Evolutionary conservation across 192 early-diverging fungal genomes (phyloP).

Genomic region (Coemansia sp.): DNA sequence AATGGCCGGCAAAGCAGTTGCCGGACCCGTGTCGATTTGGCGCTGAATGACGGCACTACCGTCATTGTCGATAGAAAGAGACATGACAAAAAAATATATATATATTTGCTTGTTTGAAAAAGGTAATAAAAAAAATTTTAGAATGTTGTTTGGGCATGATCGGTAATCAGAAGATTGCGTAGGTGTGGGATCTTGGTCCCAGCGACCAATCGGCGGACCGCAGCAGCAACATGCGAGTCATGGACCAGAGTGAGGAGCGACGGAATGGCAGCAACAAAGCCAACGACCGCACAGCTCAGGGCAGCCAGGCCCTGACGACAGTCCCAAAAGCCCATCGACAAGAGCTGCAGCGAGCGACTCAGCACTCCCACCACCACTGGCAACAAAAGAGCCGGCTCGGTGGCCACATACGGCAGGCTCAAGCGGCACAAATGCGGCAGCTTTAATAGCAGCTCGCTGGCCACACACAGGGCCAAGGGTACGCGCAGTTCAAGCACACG

Average conservation of each 20-base stretch:
- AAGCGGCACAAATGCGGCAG: conserved; percentile 11
- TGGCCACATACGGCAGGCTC: conserved; percentile 6
- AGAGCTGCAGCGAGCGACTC: conserved; percentile 7
- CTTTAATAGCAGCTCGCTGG: neutral
- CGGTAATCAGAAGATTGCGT: conserved; percentile 12
- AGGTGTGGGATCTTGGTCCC: neutral
- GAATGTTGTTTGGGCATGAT: neutral
- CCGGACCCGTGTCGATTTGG: conserved; percentile 26
- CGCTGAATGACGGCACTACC: conserved; percentile 62
- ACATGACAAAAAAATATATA: neutral
- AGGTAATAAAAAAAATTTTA: neutral
- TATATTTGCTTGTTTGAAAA: conserved; percentile 3
- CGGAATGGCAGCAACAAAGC: neutral
- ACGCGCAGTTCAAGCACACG: conserved; percentile 10
- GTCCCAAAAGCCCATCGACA: conserved; percentile 28
- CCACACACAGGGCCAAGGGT: conserved; percentile 1
- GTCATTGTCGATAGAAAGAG: conserved; percentile 55
- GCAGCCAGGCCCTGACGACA: conserved; percentile 9
- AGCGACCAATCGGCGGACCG: neutral
- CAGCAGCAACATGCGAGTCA: conserved; percentile 5
- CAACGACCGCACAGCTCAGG: conserved; percentile 3
- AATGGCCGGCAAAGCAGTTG: conserved; percentile 20
- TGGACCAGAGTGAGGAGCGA: neutral
- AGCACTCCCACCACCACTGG: neutral
- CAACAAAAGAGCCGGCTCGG: neutral